A percentile compares a stretch with the other conserved stretches of the same genome.
Evolutionary conservation across 192 early-diverging fungal genomes (phyloP).

Genomic region (Umbelopsis ramanniana): DNA sequence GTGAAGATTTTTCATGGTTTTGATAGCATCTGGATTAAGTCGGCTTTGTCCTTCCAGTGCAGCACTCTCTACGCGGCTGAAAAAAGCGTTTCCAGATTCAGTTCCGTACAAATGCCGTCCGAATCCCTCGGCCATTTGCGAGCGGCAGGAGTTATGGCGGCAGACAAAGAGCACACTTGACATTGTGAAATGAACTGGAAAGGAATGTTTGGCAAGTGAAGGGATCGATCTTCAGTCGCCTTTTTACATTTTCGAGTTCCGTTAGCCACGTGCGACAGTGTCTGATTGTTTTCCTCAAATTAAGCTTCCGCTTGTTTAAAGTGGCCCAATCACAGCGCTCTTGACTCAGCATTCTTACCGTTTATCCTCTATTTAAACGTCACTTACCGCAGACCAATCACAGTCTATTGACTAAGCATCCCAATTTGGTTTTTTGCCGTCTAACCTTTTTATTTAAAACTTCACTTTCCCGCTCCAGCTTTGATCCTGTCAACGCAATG

Average conservation of each 20-base stretch:
- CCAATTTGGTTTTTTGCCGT: neutral
- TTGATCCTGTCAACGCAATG: neutral
- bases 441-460: neutral
- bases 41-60: constrained; percentile 5
- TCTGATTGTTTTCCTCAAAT: neutral
- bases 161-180: constrained; percentile 27
- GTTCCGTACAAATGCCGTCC: neutral
- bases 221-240: too few species aligned
- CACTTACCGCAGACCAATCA: neutral
- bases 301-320: neutral
- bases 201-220: neutral
- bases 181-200: neutral
- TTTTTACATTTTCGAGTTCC: too few species aligned
- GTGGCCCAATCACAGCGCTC: too few species aligned
- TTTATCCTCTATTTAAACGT: too few species aligned
- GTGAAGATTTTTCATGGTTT: neutral
- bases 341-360: too few species aligned
- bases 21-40: constrained; percentile 11
- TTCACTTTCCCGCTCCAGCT: neutral
- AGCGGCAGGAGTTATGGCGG: constrained; percentile 25
- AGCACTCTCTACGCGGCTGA: constrained; percentile 15
- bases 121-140: constrained; percentile 29
- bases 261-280: too few species aligned
- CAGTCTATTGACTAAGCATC: neutral
- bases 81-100: neutral